Evolutionary conservation across 2,329 filamentous ascomycete genomes (phyloP), one percentile per base, ranked within the genome.

Genomic region (Colletotrichum chrysophilum): DNA sequence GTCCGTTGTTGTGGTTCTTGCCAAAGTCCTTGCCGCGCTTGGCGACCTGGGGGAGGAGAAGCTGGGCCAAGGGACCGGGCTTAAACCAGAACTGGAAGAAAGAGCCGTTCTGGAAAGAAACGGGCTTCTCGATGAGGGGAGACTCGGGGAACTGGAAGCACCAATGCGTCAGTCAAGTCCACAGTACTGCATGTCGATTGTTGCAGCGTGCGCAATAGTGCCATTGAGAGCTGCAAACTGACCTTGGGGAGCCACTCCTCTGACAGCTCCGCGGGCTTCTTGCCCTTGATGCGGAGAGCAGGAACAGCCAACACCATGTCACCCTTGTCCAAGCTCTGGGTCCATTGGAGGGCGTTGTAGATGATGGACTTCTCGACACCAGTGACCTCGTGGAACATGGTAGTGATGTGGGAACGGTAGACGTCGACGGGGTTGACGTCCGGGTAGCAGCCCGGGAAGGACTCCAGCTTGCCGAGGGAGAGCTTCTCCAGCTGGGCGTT

Each of bases 1-100:
- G 86, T 9, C 93, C 93, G 38, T 91, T 83, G 73, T 87, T 87
- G 28, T 86, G 86, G 84, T 94, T 93, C 81, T 90, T 89, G 76
- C 95, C 95, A 81, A 91, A 98, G 26, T 87, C 85, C 12, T 83
- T 78, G 77, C 91, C 91, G 66, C 91, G 89, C 78, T 90, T 87
- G 73, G 94, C 91, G 76, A 97, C 93, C 79, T 91, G 89, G 48
- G 94, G 94, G 65, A 97, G 86, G 34, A 96, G 88, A 48, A 94
- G 85, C 76, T 91, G 86, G 68, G 91, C 88, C 60, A 97, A 90
- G 16, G 92, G 90, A 4, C 86, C 88, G n/a, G 91, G 87, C 85
- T 94, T 94, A 89, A 96, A 94, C 88, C 93, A 96, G 87, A 98
- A 96, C 79, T 92, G 91, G 55, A 98, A 85, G 80, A 95, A 96